Percentiles rank a stretch among this genome's conserved stretches.
Conservation (phyloP, 371 early-diverging fungal species). For the Dichotomocladium elegans region DNA sequence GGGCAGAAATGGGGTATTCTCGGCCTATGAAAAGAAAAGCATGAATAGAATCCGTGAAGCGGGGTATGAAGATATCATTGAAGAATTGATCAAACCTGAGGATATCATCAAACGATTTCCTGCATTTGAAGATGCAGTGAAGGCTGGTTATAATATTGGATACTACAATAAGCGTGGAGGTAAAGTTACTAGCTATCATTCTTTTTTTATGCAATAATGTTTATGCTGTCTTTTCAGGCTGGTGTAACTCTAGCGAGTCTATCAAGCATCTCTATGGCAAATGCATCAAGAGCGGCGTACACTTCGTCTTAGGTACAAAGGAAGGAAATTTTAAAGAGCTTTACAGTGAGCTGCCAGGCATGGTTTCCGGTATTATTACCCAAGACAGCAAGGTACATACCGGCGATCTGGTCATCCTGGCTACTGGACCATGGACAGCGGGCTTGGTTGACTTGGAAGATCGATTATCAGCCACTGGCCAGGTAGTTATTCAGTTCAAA, state of each 20-base stretch:
- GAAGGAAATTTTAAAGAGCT: conserved; percentile 15
- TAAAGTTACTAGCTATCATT: conserved; percentile 3
- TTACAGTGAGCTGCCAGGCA: conserved; percentile 7
- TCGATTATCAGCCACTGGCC: conserved; percentile 43
- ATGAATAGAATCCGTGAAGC: conserved; percentile 30
- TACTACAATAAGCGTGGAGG: conserved; percentile 39
- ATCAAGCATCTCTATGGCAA: conserved; percentile 30
- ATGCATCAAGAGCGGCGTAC: conserved; percentile 29
- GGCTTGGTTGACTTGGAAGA: conserved; percentile 37
- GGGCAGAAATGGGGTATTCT: conserved; percentile 22
- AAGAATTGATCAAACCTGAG: conserved; percentile 22
- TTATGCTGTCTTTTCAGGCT: conserved; percentile 18
- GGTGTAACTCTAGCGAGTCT: conserved; percentile 39
- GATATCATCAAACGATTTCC: conserved; percentile 27
- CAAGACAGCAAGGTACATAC: conserved; percentile 33
- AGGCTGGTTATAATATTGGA: conserved; percentile 26
- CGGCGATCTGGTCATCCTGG: conserved; percentile 42
- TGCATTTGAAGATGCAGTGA: conserved; percentile 25
- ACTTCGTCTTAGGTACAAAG: conserved; percentile 28
- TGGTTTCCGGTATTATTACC: conserved; percentile 42
- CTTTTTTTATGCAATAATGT: not conserved
- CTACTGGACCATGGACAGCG: conserved; percentile 56
- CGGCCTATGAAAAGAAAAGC: conserved; percentile 27
- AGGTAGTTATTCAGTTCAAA: conserved; percentile 50
- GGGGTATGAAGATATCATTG: conserved; percentile 30